Evolutionary conservation across 495 filamentous ascomycete genomes (phyloP).

Genomic region (Letharia columbiana): DNA sequence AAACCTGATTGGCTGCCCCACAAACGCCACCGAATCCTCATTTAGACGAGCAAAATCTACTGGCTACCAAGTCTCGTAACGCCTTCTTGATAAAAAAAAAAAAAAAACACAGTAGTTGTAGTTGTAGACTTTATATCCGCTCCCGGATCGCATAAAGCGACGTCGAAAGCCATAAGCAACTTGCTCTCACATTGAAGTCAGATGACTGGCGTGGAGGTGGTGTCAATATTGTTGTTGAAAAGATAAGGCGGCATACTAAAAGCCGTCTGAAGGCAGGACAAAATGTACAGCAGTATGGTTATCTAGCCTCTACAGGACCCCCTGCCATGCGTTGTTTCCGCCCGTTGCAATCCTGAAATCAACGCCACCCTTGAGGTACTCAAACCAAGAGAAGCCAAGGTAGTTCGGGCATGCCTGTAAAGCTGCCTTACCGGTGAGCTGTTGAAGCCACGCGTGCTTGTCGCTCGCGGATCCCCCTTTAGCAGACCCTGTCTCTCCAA

Average conservation of each 20-base stretch:
- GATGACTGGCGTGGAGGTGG: no score
- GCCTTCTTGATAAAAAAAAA: not conserved
- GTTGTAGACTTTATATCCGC: not conserved
- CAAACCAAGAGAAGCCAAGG: slow-evolving; percentile 24
- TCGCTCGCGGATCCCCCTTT: slow-evolving; percentile 3
- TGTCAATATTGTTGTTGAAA: no score
- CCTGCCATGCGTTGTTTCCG: slow-evolving; percentile 6
- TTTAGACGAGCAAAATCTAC: not conserved
- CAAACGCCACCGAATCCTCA: not conserved
- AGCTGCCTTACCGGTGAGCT: slow-evolving; percentile 18
- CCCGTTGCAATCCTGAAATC: slow-evolving; percentile 22
- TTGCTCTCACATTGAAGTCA: not conserved
- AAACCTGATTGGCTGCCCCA: not conserved
- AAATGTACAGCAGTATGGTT: not conserved
- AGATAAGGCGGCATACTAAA: not conserved
- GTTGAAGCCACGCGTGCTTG: slow-evolving; percentile 18
- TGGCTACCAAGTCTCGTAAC: not conserved
- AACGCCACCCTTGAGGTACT: slow-evolving; percentile 21
- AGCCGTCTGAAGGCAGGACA: not conserved
- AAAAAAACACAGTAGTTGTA: no score
- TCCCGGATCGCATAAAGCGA: not conserved
- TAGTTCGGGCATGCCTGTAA: slow-evolving; percentile 23
- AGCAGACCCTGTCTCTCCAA: slow-evolving; percentile 22
- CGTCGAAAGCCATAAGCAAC: not conserved
- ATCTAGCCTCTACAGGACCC: not conserved